These are phyloP conservation scores for Linum tenue DNA, from an alignment of 345 rosid species.

Conservation along the genomic window DNA sequence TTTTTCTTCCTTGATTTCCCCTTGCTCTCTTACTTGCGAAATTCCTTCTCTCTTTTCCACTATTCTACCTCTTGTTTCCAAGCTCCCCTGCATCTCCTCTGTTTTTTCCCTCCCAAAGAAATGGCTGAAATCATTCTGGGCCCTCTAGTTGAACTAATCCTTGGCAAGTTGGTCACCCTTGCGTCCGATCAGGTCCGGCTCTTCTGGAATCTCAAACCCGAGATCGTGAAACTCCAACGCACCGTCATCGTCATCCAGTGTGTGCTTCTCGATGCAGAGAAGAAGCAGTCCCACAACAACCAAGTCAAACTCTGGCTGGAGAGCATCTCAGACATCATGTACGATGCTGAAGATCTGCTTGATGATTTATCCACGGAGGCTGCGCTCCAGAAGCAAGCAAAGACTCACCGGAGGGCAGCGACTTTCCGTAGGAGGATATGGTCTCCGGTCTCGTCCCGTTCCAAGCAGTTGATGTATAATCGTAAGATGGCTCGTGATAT, in stretches of 20 bases:
- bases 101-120: background rate
- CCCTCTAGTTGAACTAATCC: background rate
- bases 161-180: background rate
- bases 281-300: conserved; percentile 5
- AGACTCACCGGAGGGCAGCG: background rate
- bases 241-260: conserved; percentile 4
- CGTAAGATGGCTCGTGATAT: conserved; percentile 11
- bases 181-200: background rate
- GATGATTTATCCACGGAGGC: conserved; percentile 17
- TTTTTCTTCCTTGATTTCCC: too few relatives aligned
- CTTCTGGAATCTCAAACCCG: background rate
- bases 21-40: too few relatives aligned
- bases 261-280: conserved; percentile 19
- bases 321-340: conserved; percentile 14
- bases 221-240: background rate
- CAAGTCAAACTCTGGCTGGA: conserved; percentile 16
- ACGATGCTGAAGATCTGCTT: conserved; percentile 17
- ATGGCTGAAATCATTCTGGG: background rate
- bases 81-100: background rate
- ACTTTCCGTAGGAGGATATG: background rate
- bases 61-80: too few relatives aligned
- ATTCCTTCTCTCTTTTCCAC: too few relatives aligned
- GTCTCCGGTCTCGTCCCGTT: background rate
- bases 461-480: background rate
- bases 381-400: too few relatives aligned